Evolutionary conservation across 1,284 basidiomycete species (phyloP), one percentile per base, ranked within the genome.

Genomic region (Trichosporon faecale): DNA sequence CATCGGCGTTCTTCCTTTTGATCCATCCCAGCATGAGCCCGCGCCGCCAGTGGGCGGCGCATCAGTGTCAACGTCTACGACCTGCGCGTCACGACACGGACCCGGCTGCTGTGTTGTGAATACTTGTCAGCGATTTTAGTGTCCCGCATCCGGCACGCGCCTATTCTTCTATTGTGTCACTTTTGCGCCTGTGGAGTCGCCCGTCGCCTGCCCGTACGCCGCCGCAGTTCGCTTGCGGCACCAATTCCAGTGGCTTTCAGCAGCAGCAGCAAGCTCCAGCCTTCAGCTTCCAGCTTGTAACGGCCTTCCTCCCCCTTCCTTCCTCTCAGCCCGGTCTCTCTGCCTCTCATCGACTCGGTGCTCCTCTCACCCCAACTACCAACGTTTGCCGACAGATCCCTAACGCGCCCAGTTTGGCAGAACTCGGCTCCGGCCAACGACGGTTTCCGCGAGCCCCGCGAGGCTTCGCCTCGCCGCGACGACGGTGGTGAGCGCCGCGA

Each of bases 381-480:
- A 55, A 55, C 25, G 66, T 65, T 44, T 35, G 44, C 68, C 72
- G 64, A 70, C 73, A 69, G 65, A 75, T 70, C 64, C 66, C 71
- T 72, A 67, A 68, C 66, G 57, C 71, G 65, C 66, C 67, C 73
- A 82, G 81, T 80, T 65, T 82, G 81, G 81, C 78, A 80, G 72
- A 77, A 78, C 74, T 74, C 75, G 60, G 71, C 70, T 40, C 71
- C 75, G 35, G 68, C 64, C 44, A 57, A 35, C 66, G 74, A 76
- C 60, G 73, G 73, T 60, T 73, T 73, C 70, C 66, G 72, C 68
- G 68, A 66, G 49, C 37, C 64, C 27, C 72, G 72, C 44, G 69
- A 70, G 55, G 31, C 57, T 37, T 78, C 78, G 46, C 77, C 77
- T 33, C 75, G 77, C 63, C 72, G 77, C 31, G 74, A 71, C 46